These are phyloP conservation scores for Hymenoscyphus infarciens DNA, from an alignment of 2,329 filamentous ascomycete genomes.

Conservation along the genomic window DNA sequence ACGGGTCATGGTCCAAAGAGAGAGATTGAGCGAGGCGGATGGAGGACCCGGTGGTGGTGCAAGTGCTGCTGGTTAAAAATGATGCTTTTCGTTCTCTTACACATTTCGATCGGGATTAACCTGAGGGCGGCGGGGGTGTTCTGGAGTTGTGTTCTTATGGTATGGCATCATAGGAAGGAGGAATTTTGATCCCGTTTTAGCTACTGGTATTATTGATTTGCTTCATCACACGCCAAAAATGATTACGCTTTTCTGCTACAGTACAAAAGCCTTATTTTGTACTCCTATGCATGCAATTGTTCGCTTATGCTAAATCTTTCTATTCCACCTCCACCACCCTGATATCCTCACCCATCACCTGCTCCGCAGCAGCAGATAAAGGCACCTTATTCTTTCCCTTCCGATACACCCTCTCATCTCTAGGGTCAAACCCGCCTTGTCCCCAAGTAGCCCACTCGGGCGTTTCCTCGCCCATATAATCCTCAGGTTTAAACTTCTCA, in stretches of 20 bases:
- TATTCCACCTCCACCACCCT: constrained; percentile 17
- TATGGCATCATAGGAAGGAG: not conserved
- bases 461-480: constrained; percentile 82
- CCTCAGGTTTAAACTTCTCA: constrained; percentile 73
- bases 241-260: not conserved
- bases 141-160: not conserved
- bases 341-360: constrained; percentile 14
- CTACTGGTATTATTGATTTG: not conserved
- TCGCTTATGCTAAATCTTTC: not conserved
- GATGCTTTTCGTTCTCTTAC: not conserved
- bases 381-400: constrained; percentile 61
- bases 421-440: constrained; percentile 88
- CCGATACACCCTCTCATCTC: constrained; percentile 80
- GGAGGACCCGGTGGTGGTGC: constrained; percentile 24
- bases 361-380: constrained; percentile 20
- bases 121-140: not conserved
- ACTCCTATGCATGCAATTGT: constrained; percentile 4
- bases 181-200: not conserved
- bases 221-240: not conserved
- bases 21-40: constrained; percentile 43
- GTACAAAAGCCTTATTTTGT: not conserved
- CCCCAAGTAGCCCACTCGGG: constrained; percentile 96
- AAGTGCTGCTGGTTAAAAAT: constrained; percentile 20
- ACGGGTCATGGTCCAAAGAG: constrained; percentile 60
- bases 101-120: not conserved